Evolutionary conservation across 805 yeast species (phyloP).

Genomic region (Wickerhamiella alocasiicola): DNA sequence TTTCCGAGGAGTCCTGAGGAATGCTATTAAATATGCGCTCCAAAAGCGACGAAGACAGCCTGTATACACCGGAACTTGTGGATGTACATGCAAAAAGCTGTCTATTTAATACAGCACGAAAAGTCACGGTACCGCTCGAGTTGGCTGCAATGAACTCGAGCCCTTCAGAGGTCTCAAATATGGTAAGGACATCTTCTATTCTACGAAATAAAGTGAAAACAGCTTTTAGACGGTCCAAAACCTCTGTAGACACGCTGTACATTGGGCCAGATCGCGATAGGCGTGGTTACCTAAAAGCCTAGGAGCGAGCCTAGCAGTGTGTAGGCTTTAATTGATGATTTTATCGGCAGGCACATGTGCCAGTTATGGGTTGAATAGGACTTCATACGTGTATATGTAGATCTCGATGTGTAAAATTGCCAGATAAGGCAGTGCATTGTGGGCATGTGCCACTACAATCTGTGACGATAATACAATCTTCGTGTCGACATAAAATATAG

Average conservation of each 20-base stretch:
- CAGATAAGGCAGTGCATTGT: too few species aligned
- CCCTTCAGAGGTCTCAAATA: neutral
- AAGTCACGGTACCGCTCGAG: slow-evolving; percentile 1
- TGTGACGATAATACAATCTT: too few species aligned
- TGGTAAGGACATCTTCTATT: neutral
- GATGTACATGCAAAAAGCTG: neutral
- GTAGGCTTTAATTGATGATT: too few species aligned
- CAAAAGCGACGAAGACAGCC: neutral
- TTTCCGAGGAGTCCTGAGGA: neutral
- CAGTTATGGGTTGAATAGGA: too few species aligned
- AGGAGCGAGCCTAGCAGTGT: too few species aligned
- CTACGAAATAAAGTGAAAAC: slow-evolving; percentile 1
- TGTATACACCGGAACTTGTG: neutral
- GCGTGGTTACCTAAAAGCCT: neutral
- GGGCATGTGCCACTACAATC: too few species aligned
- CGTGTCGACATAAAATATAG: too few species aligned
- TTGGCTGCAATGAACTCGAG: slow-evolving; percentile 2
- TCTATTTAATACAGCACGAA: slow-evolving; percentile 5
- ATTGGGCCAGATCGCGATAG: neutral
- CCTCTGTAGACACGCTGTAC: slow-evolving; percentile 5
- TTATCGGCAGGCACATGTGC: too few species aligned
- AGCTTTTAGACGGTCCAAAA: slow-evolving; percentile 2
- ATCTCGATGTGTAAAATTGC: too few species aligned
- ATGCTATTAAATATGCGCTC: neutral
- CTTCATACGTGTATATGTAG: too few species aligned